Evolutionary conservation across 2,329 filamentous ascomycete genomes (phyloP).

Genomic region (Grosmannia serpens): DNA sequence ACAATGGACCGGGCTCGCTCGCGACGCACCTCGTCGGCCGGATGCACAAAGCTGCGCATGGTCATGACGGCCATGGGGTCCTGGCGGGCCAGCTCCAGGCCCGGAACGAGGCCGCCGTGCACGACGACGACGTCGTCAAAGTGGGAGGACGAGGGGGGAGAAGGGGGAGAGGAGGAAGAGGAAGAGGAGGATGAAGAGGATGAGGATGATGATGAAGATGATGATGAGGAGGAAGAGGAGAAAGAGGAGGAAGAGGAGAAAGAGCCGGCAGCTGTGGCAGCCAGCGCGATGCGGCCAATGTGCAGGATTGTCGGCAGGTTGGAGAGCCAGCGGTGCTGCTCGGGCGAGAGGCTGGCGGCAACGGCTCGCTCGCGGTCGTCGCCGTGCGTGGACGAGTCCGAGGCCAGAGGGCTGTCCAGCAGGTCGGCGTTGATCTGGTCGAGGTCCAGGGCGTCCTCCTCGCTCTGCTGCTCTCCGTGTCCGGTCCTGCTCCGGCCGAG

Average conservation of each 20-base stretch:
- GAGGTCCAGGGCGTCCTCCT: constrained; percentile 8
- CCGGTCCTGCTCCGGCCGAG: no score
- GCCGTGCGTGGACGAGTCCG: constrained; percentile 19
- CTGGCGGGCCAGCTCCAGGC: constrained; percentile 55
- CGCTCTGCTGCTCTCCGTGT: not conserved
- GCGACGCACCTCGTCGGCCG: constrained; percentile 38
- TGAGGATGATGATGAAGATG: not conserved
- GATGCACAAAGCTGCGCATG: constrained; percentile 68
- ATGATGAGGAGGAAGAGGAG: no score
- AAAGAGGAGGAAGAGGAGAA: not conserved
- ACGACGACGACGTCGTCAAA: constrained; percentile 55
- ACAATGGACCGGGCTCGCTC: constrained; percentile 20
- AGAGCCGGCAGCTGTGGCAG: constrained; percentile 25
- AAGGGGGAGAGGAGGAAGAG: no score
- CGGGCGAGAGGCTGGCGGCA: constrained; percentile 37
- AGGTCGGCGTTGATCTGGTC: constrained; percentile 1
- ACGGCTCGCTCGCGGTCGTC: constrained; percentile 38
- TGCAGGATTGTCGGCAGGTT: constrained; percentile 67
- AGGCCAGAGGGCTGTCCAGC: constrained; percentile 5
- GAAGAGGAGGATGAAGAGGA: not conserved
- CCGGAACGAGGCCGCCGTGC: constrained; percentile 77
- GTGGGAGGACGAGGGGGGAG: constrained; percentile 3
- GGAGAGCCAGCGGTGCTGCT: constrained; percentile 59
- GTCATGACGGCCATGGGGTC: constrained; percentile 81
- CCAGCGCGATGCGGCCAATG: constrained; percentile 43